Evolutionary conservation across 2,329 filamentous ascomycete genomes (phyloP).

Genomic region (Sclerotinia glacialis): DNA sequence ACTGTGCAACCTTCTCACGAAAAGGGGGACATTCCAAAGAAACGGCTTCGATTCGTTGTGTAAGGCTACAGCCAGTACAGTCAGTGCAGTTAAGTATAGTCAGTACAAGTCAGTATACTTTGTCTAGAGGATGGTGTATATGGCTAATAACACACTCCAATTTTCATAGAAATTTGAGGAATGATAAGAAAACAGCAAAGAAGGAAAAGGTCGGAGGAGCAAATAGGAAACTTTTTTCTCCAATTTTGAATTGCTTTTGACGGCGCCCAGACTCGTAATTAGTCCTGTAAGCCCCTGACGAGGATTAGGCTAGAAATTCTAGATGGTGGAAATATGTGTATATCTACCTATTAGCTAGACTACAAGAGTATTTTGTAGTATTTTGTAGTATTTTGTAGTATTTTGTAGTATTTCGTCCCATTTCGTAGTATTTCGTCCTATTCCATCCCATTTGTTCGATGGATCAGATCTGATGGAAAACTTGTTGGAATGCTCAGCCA

Average conservation of each 20-base stretch:
- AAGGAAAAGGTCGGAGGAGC: background rate
- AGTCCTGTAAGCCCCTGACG: conserved; percentile 13
- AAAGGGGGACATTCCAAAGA: background rate
- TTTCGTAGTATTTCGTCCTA: too few relatives aligned
- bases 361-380: background rate
- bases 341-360: background rate
- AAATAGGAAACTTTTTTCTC: background rate
- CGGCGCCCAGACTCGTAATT: background rate
- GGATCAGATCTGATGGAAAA: conserved; percentile 3
- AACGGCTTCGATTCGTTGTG: background rate
- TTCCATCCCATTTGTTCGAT: too few relatives aligned
- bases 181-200: background rate
- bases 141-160: background rate
- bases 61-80: conserved; percentile 2
- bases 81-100: too few relatives aligned
- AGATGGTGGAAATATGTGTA: background rate
- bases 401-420: too few relatives aligned
- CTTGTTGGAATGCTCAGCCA: background rate
- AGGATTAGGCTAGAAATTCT: background rate
- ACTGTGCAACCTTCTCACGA: conserved; percentile 5
- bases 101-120: conserved; percentile 4
- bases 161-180: background rate
- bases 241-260: conserved; percentile 12
- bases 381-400: too few relatives aligned
- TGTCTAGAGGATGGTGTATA: background rate